A percentile compares a stretch with the other conserved stretches of the same genome.
These are phyloP conservation scores for Citrus reticulata DNA, from an alignment of 345 rosid species.

Conservation along the genomic window DNA sequence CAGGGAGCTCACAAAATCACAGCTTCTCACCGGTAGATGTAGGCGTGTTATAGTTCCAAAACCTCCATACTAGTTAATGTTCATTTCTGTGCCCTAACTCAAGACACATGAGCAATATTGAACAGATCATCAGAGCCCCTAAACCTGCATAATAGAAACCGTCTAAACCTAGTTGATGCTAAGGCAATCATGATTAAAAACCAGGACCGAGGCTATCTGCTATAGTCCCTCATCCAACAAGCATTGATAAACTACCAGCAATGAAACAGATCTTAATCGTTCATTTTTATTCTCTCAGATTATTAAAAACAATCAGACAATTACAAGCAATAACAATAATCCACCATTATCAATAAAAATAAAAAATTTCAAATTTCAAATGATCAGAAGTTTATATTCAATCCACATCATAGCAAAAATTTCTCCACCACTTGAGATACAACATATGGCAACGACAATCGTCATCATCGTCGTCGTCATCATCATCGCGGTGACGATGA, in stretches of 20 bases:
- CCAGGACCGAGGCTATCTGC: slow-evolving; percentile 12
- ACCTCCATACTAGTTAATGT: slow-evolving; percentile 29
- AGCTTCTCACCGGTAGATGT: slow-evolving; percentile 39
- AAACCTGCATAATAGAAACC: slow-evolving; percentile 65
- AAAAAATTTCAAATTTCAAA: neutral
- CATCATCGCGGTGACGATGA: neutral
- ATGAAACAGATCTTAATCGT: neutral
- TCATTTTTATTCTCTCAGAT: neutral
- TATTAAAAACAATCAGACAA: neutral
- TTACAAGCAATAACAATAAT: neutral
- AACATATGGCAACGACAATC: neutral
- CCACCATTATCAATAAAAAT: neutral
- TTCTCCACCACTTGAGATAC: neutral
- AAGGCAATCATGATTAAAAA: slow-evolving; percentile 22
- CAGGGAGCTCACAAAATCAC: slow-evolving; percentile 12
- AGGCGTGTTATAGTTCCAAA: slow-evolving; percentile 33
- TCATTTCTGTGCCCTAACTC: slow-evolving; percentile 21
- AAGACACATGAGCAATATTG: slow-evolving; percentile 12
- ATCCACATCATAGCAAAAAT: neutral
- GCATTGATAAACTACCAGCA: neutral
- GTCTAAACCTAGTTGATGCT: slow-evolving; percentile 52
- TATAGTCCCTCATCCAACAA: slow-evolving; percentile 15
- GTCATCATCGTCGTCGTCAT: neutral
- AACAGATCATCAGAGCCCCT: slow-evolving; percentile 27
- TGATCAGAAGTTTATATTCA: neutral